Evolutionary conservation across 2,329 filamentous ascomycete genomes (phyloP), one percentile per base, ranked within the genome.

Genomic region (Incumbomyces delicatus): DNA sequence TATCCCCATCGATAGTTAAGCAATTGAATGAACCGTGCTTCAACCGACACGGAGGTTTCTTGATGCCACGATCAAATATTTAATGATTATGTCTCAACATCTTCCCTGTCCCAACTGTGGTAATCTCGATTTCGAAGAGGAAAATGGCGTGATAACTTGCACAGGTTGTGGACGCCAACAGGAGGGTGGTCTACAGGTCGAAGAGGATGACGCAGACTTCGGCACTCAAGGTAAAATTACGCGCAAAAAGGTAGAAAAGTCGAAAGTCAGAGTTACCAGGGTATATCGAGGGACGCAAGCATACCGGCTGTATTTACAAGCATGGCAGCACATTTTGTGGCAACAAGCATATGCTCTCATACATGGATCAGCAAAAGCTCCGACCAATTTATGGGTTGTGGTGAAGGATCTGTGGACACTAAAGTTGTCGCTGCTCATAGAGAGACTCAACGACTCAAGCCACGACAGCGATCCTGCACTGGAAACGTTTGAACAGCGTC

Each of bases 381-480:
- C 83, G 1, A 63, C 71, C 3, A 83, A 94, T 57, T 72, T 95
- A 11, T 87, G 94, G 70, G 57, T 70, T 6, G 72, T 94, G 8
- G 80, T 94, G 4, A 78, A 81, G 49, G 88, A 95, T 61, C 74
- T 98, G 12, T 98, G 92, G 90, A 74, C 82, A 44, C 67, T 95
- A 42, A 78, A 87, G 43, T 70, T 88, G 32, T 72, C 77, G 41
- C 74, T 71, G 39, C 67, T 86, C 5, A 49, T 50, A 17, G 37
- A 48, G n/a, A 53, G 54, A 7, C 53, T 58, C 1, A 50, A 55
- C 2, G 60, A 63, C 7, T 16, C 6, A 12, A 44, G 41, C 5
- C 12, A 12, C 12, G 27, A 14, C 13, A 27, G 41, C 5, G 34
- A 42, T 30, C 12, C 32, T 4, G 22, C 29, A 46, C 31, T 20